Evolutionary conservation across 148 eudicot genomes (phyloP).

Genomic region (Rhododendron vialii): DNA sequence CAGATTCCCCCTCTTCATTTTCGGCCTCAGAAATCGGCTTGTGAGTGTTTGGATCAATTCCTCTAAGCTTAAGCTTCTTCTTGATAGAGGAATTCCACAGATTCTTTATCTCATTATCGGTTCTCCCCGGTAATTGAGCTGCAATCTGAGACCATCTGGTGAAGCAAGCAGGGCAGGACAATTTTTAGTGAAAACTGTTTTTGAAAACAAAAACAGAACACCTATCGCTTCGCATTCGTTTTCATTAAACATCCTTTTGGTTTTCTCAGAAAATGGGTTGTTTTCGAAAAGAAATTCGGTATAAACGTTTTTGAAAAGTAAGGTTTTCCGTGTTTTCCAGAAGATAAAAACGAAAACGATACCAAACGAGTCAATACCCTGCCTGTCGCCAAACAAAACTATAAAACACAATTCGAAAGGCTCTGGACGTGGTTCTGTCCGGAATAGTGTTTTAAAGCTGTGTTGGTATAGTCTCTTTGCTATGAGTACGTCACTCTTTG

Average conservation of each 20-base stretch:
- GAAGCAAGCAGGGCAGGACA: neutral
- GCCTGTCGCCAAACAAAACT: neutral
- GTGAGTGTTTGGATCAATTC: constrained; percentile 90
- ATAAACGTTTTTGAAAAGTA: neutral
- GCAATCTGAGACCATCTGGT: constrained; percentile 95
- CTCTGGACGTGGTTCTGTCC: too few relatives aligned
- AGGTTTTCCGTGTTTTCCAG: neutral
- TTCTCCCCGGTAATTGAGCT: constrained; percentile 85
- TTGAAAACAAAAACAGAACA: neutral
- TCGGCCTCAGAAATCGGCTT: constrained; percentile 63
- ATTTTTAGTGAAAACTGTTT: neutral
- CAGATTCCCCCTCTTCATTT: constrained; percentile 31
- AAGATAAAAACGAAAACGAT: neutral
- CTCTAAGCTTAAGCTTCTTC: constrained; percentile 79
- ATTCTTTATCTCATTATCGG: constrained; percentile 89
- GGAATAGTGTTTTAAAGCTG: too few relatives aligned
- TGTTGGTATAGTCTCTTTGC: too few relatives aligned
- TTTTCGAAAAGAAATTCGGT: too few relatives aligned
- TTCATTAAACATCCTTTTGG: neutral
- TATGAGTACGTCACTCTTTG: neutral
- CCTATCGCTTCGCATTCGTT: neutral
- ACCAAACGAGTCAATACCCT: neutral
- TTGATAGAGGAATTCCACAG: constrained; percentile 88
- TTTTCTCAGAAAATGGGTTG: neutral
- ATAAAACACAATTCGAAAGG: too few relatives aligned